Evolutionary conservation across 2,329 filamentous ascomycete species (phyloP).

Genomic region (Neofusicoccum sp.): DNA sequence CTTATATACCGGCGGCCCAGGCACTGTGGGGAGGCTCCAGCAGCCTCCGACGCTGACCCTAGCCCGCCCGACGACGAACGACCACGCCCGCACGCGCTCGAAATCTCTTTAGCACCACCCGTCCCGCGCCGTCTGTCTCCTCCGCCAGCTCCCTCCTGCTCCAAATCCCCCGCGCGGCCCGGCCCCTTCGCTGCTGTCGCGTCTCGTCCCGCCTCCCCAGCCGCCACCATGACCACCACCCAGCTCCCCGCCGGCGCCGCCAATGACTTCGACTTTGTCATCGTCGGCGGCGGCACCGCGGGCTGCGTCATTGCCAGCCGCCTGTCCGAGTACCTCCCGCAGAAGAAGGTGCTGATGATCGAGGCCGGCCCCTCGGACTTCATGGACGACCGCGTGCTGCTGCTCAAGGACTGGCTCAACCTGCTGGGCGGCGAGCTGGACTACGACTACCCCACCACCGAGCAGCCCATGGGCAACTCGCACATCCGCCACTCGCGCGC

Average conservation of each 20-base stretch:
- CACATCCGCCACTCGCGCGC: slow-evolving; percentile 89
- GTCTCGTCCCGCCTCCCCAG: slow-evolving; percentile 13
- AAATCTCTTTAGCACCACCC: slow-evolving; percentile 10
- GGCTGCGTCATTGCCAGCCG: slow-evolving; percentile 81
- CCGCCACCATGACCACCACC: slow-evolving; percentile 61
- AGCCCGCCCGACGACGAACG: not conserved
- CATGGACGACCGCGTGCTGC: slow-evolving; percentile 80
- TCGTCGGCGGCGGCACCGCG: slow-evolving; percentile 81
- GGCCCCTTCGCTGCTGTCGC: slow-evolving; percentile 11
- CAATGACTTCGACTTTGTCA: slow-evolving; percentile 76
- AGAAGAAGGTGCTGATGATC: slow-evolving; percentile 77
- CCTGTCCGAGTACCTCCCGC: slow-evolving; percentile 77
- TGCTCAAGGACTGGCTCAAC: slow-evolving; percentile 82
- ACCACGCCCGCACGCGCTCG: not conserved
- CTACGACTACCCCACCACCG: slow-evolving; percentile 85
- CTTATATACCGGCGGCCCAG: not conserved
- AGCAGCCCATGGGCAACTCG: slow-evolving; percentile 89
- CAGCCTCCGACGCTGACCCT: not conserved
- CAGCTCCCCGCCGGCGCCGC: slow-evolving; percentile 62
- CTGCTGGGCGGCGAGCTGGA: slow-evolving; percentile 82
- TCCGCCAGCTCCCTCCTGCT: not conserved
- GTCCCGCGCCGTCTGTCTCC: not conserved
- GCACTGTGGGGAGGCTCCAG: not conserved
- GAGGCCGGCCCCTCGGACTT: slow-evolving; percentile 89
- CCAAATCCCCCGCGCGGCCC: slow-evolving; percentile 17